These are phyloP conservation scores for Boehmeria nivea DNA, from an alignment of 306 rosid species.

Conservation along the genomic window DNA sequence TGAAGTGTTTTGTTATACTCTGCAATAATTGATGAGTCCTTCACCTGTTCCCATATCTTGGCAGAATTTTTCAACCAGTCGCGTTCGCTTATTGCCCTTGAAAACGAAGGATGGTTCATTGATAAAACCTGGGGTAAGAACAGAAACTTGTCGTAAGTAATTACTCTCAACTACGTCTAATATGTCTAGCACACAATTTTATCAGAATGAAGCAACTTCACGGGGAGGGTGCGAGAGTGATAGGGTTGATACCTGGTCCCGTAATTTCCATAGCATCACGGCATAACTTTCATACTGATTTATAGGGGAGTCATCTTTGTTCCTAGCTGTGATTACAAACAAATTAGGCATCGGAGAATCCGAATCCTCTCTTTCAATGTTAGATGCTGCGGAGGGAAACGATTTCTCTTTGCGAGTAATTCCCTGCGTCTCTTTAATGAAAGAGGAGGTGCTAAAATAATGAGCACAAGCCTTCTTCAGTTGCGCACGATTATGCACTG, in stretches of 20 bases:
- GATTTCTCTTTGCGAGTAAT: slow-evolving; percentile 24
- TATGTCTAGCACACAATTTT: too few relatives aligned
- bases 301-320: slow-evolving; percentile 51
- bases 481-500: slow-evolving; percentile 37
- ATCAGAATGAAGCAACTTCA: too few relatives aligned
- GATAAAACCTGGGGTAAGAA: slow-evolving; percentile 4
- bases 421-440: slow-evolving; percentile 35
- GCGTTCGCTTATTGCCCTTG: slow-evolving; percentile 64
- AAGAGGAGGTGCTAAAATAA: slow-evolving; percentile 46
- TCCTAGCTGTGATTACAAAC: slow-evolving; percentile 48
- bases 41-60: slow-evolving; percentile 80
- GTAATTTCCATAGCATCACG: slow-evolving; percentile 22
- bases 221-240: too few relatives aligned
- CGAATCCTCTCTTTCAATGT: slow-evolving; percentile 6
- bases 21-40: slow-evolving; percentile 57
- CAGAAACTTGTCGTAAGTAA: background rate
- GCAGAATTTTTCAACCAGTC: slow-evolving; percentile 87
- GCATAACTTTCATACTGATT: slow-evolving; percentile 54
- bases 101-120: slow-evolving; percentile 37
- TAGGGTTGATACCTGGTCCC: too few relatives aligned
- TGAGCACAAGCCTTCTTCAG: slow-evolving; percentile 49
- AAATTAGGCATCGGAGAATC: slow-evolving; percentile 34
- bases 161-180: too few relatives aligned
- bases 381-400: slow-evolving; percentile 18
- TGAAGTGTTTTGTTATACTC: slow-evolving; percentile 70